These are phyloP conservation scores for Elsinoe australis DNA, from an alignment of 2,329 filamentous ascomycete genomes.

Conservation along the genomic window DNA sequence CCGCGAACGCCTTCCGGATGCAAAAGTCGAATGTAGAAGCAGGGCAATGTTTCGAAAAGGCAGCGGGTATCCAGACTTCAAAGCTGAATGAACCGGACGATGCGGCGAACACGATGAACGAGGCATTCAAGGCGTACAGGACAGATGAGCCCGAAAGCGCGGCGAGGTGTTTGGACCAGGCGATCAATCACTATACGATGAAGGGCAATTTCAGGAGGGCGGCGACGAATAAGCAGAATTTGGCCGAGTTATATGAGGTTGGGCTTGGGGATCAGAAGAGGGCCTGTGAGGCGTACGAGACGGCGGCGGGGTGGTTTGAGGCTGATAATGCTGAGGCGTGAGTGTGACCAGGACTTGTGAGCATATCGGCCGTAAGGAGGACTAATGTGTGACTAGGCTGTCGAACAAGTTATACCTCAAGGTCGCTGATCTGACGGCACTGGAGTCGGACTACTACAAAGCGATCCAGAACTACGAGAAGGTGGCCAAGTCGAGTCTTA, in stretches of 20 bases:
- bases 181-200: slow-evolving; percentile 76
- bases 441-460: slow-evolving; percentile 77
- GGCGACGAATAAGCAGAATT: slow-evolving; percentile 80
- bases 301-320: slow-evolving; percentile 83
- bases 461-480: slow-evolving; percentile 76
- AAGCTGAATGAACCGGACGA: slow-evolving; percentile 88
- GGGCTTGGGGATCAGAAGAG: slow-evolving; percentile 70
- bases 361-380: neutral
- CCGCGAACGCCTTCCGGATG: slow-evolving; percentile 85
- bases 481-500: slow-evolving; percentile 65
- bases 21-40: slow-evolving; percentile 80
- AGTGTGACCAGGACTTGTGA: slow-evolving; percentile 31
- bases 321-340: slow-evolving; percentile 76
- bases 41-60: slow-evolving; percentile 74
- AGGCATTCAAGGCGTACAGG: slow-evolving; percentile 92
- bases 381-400: slow-evolving; percentile 46
- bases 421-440: slow-evolving; percentile 75
- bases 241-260: slow-evolving; percentile 78
- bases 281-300: slow-evolving; percentile 76
- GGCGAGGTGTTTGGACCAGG: slow-evolving; percentile 67
- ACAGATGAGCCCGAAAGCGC: slow-evolving; percentile 79
- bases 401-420: slow-evolving; percentile 94
- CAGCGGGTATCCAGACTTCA: slow-evolving; percentile 69
- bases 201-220: slow-evolving; percentile 89
- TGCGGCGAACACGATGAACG: slow-evolving; percentile 76